Base-by-base conservation (phyloP, 768 basidiomycete species). In the Chlorophyllum brunneum region DNA sequence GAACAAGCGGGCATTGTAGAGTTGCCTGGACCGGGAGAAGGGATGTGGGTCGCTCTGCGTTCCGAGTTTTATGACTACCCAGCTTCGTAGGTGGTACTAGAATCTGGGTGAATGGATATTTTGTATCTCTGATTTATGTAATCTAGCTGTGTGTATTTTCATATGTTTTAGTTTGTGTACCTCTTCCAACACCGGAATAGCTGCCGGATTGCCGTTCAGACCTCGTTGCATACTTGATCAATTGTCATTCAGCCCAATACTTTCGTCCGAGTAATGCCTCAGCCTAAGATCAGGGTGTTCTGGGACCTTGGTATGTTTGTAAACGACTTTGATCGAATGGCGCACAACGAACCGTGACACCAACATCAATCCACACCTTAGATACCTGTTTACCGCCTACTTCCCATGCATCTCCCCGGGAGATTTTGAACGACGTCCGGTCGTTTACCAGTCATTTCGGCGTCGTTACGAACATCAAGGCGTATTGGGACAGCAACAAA, bases 41-140 rank as follows among this genome's bases (percentile, higher is more conserved):
- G 56, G 23, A 66, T 67, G 3, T 78, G 76, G 76, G 65, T 70
- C 18, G 51, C 61, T 4, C 56, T 72, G 36, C 57, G 56, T 11
- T 60, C 66, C 29, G 63, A 63, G 11, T 65, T 63, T 60, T 54
- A 63, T 39, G 54, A 59, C 34, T 42, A 23, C 40, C 52, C 38
- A 44, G 50, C 46, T 41, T 15, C 20, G 16, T 33, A 18, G 2
- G 2, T 16, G 29, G 4, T 16, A 7, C 20, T 22, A 31, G 30
- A 10, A 11, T 29, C 13, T 7, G 43, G 13, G 18, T 41, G n/a
- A n/a, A n/a, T n/a, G n/a, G n/a, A n/a, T 8, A 8, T 37, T 37
- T 37, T 10, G 8, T 3, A n/a, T 43, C 16, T 9, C 22, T 24
- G n/a, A 15, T n/a, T 26, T 16, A 13, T 27, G 34, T 3, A 36